phyloP scores from a whole-genome alignment of 2,329 filamentous ascomycete genomes.

The Calonectria multiphialidica region DNA sequence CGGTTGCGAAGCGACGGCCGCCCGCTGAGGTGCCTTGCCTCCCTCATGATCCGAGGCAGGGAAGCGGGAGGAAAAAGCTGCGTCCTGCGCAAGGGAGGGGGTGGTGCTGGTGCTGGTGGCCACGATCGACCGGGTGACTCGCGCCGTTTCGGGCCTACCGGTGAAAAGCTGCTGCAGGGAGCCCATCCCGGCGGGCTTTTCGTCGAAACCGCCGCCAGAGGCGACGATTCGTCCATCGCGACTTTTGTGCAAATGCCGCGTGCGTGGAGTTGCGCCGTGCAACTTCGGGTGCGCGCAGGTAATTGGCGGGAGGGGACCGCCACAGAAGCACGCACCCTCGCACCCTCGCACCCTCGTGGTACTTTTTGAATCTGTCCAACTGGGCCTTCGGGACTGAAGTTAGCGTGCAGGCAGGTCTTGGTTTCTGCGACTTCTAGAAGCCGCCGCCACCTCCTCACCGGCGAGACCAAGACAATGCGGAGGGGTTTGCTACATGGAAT shows the following conservation, averaged over 20 bases:
- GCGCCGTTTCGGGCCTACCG: constrained; percentile 3
- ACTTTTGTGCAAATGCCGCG: not conserved
- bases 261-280: constrained; percentile 2
- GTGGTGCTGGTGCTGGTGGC: not conserved
- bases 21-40: not conserved
- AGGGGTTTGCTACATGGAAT: not conserved
- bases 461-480: not conserved
- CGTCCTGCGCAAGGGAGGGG: not conserved
- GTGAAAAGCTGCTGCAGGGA: not conserved
- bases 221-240: not conserved
- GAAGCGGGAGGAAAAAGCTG: not conserved
- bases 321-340: not conserved
- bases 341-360: not conserved
- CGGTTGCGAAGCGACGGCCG: not conserved
- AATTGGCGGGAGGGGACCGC: not conserved
- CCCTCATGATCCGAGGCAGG: not conserved
- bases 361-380: not conserved
- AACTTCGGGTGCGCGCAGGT: not conserved
- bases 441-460: not conserved
- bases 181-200: not conserved
- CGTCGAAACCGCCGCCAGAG: not conserved
- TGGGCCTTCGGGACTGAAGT: not conserved
- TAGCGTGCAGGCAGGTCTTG: not conserved
- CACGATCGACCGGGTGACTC: not conserved
- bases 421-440: not conserved